A percentile compares a stretch with the other conserved stretches of the same genome.
These are phyloP conservation scores for Pyrenopolyporus hunteri DNA, from an alignment of 495 filamentous ascomycete species.

Conservation along the genomic window DNA sequence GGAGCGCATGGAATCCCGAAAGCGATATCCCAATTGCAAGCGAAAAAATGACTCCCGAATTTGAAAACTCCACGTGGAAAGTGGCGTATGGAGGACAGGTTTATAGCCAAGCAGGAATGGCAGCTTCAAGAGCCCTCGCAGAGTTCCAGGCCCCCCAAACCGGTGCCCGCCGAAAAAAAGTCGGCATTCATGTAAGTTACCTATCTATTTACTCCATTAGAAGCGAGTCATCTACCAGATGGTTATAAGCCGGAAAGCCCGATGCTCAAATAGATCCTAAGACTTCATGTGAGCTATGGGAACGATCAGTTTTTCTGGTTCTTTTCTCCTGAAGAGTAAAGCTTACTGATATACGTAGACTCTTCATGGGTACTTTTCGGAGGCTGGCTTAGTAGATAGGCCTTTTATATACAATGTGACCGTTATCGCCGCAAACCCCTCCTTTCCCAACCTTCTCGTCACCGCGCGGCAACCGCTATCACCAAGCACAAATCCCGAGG, in stretches of 20 bases:
- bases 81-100: conserved; percentile 70
- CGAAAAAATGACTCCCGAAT: not conserved
- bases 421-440: conserved; percentile 59
- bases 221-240: too few relatives aligned
- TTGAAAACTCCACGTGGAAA: not conserved
- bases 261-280: too few relatives aligned
- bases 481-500: conserved; percentile 39
- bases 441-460: conserved; percentile 66
- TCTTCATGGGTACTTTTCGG: conserved; percentile 72
- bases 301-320: not conserved
- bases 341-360: conserved; percentile 51
- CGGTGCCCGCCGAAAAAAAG: conserved; percentile 29
- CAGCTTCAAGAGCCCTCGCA: conserved; percentile 59
- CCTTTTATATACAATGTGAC: conserved; percentile 67
- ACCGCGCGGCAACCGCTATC: conserved; percentile 57
- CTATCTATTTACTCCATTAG: not conserved
- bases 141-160: conserved; percentile 43
- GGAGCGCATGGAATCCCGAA: conserved; percentile 44
- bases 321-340: not conserved
- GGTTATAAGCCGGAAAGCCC: not conserved
- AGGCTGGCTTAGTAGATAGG: conserved; percentile 55
- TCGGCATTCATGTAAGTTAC: conserved; percentile 65
- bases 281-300: too few relatives aligned
- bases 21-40: conserved; percentile 29
- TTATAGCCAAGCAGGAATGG: conserved; percentile 68